These are phyloP conservation scores for Saccharomycopsis schoenii DNA, from an alignment of 805 yeast genomes.

Conservation along the genomic window DNA sequence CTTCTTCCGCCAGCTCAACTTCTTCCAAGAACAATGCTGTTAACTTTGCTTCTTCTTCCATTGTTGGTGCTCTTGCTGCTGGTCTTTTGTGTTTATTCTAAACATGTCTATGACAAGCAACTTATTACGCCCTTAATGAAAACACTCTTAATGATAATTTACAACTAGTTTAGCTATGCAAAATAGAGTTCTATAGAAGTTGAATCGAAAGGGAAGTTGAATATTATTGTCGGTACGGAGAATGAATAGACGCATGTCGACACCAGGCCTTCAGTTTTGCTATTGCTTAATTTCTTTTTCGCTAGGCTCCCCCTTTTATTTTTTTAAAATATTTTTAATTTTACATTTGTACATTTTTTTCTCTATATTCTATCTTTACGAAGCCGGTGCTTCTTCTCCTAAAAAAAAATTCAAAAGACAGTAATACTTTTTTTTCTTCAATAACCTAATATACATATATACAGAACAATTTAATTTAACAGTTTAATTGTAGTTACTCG, in stretches of 20 bases:
- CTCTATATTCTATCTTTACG: background rate
- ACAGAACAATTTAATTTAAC: background rate
- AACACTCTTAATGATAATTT: background rate
- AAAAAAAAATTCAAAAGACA: background rate
- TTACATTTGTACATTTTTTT: background rate
- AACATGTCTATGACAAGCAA: slow-evolving; percentile 17
- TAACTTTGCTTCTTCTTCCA: slow-evolving; percentile 31
- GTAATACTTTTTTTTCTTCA: background rate
- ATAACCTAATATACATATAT: background rate
- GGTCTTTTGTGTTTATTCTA: slow-evolving; percentile 42
- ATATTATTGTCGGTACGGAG: background rate
- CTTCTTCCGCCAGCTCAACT: slow-evolving; percentile 18
- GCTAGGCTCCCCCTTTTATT: background rate
- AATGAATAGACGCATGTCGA: no score
- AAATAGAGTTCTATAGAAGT: slow-evolving; percentile 1
- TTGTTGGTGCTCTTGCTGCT: slow-evolving; percentile 42
- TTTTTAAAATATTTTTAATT: background rate
- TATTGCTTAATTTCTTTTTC: background rate
- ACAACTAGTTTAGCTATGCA: background rate
- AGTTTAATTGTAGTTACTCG: background rate
- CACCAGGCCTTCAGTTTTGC: background rate
- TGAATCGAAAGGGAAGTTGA: background rate
- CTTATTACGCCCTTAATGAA: background rate
- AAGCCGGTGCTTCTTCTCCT: background rate
- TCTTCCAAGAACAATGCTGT: slow-evolving; percentile 25